Evolutionary conservation across 2,329 filamentous ascomycete species (phyloP), one percentile per base, ranked within the genome.

Genomic region (Alternaria sp.): DNA sequence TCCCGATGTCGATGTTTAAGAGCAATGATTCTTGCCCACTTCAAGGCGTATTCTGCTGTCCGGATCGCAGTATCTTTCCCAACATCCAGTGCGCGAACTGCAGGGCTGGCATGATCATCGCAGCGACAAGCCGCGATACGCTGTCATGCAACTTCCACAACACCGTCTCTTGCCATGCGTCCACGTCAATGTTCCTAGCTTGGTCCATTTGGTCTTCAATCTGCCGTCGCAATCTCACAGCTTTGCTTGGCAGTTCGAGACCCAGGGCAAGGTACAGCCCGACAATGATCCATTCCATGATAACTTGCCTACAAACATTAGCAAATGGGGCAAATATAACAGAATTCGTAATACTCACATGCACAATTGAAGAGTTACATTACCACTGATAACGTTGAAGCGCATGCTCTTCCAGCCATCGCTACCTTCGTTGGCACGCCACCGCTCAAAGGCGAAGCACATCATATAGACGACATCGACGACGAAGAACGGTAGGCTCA

Each of bases 381-480:
- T 60, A 36, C 77, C 77, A 51, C 75, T 78, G 47, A 79, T 79
- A 47, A 79, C 76, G 62, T 79, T 79, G 69, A 79, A 79, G 10
- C 62, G 62, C 66, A 73, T 71, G 30, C 55, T 54, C 6, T 68
- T 54, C 61, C 62, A 68, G 4, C 56, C 60, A 19, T 54, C 60
- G 13, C 9, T 12, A 4, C 50, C 52, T 2, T 68, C 62, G 15
- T 65, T 52, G 7, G 52, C 45, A 6, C 21, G 56, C 62, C 74
- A 69, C 19, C 65, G 65, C 51, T 79, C 76, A 25, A 76, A 79
- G 6, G 77, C 77, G 55, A 79, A 79, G 51, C 75, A 78, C 73
- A 77, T 79, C 75, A 79, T 79, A 58, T 79, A 79, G 19, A 79
- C 75, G 25, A 79, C 72, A 49, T 79, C 73, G 45, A 78, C 76